These are phyloP conservation scores for Zygosaccharomyces pseudobailii DNA, from an alignment of 1,139 yeast species.

Conservation along the genomic window DNA sequence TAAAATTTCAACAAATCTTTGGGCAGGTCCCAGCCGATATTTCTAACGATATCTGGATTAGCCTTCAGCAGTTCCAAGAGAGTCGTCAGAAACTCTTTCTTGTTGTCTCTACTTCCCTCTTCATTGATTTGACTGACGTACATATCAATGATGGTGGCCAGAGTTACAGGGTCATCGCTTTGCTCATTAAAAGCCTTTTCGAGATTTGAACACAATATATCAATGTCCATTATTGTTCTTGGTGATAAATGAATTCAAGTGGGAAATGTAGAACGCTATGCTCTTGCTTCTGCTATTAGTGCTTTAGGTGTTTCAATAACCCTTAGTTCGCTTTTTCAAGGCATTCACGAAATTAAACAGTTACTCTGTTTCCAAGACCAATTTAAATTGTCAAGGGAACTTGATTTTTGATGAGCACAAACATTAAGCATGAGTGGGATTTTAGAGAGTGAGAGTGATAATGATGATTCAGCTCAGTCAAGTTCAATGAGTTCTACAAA, in stretches of 20 bases:
- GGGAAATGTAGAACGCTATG: too few species aligned
- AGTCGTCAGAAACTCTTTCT: slow-evolving; percentile 39
- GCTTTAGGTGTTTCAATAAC: not conserved
- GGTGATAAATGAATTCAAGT: not conserved
- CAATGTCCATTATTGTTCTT: slow-evolving; percentile 12
- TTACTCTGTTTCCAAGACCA: not conserved
- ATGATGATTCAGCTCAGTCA: slow-evolving; percentile 18
- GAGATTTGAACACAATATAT: slow-evolving; percentile 12
- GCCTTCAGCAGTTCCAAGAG: slow-evolving; percentile 33
- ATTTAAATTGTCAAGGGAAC: slow-evolving; percentile 5
- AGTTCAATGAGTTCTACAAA: slow-evolving; percentile 7
- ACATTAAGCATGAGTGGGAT: slow-evolving; percentile 20
- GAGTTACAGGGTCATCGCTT: slow-evolving; percentile 19
- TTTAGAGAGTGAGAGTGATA: slow-evolving; percentile 28
- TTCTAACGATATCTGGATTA: slow-evolving; percentile 28
- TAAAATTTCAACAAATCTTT: slow-evolving; percentile 47
- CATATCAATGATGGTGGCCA: slow-evolving; percentile 25
- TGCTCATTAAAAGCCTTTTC: slow-evolving; percentile 16
- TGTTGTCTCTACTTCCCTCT: slow-evolving; percentile 40
- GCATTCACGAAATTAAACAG: not conserved
- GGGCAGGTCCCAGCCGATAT: slow-evolving; percentile 89
- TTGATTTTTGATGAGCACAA: slow-evolving; percentile 2
- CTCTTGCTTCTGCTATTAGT: not conserved
- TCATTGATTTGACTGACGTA: slow-evolving; percentile 18
- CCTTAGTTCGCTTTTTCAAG: not conserved